Base-by-base conservation (phyloP, 2,329 filamentous ascomycete genomes). In the Teratosphaeriaceae sp. region DNA sequence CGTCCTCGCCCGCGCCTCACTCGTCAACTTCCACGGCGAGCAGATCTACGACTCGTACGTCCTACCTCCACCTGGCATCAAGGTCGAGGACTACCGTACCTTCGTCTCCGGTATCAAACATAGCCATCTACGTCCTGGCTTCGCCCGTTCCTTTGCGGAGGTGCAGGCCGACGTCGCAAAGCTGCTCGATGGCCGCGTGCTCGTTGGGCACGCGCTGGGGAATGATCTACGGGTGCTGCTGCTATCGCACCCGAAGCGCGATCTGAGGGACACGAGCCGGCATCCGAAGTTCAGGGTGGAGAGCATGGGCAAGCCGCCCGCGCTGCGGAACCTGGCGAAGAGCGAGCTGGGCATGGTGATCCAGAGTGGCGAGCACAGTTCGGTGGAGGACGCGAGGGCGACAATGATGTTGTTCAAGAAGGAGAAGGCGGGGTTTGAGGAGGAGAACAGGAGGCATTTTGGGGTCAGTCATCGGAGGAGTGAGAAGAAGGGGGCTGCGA, bases 41-140 rank as follows among this genome's bases (percentile, higher is more conserved):
- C 88, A 95, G 64, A 71, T 98, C 35, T 96, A 97, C 74, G 92
- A 98, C 69, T 90, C 86, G 11, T 97, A 85, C 60, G 92, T 97
- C 8, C 77, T 78, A 42, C 85, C 87, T 1, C 56, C 58, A 6
- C 43, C 53, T 0, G 48, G 50, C 1, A 79, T 80, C 46, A 82
- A 88, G 58, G 86, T 98, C 2, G 88, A 85, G 12, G 86, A 98
- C 65, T 98, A 89, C 84, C 79, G 92, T 48, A 97, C 89, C 2
- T 71, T 76, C 47, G 82, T 96, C 30, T 94, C 85, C 48, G 92
- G 92, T 5, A 84, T 98, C 47, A 77, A 79, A 39, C 75, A 84
- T 1, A 78, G 78, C 46, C 80, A 88, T 52, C 82, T 97, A 76
- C 71, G 73, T 4, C 56, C 58, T n/a, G 60, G 62, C 8, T 56